Percentiles rank a stretch among this genome's conserved stretches.
phyloP scores from a whole-genome alignment of 208 protist species.

The Leishmania lainsoni region DNA sequence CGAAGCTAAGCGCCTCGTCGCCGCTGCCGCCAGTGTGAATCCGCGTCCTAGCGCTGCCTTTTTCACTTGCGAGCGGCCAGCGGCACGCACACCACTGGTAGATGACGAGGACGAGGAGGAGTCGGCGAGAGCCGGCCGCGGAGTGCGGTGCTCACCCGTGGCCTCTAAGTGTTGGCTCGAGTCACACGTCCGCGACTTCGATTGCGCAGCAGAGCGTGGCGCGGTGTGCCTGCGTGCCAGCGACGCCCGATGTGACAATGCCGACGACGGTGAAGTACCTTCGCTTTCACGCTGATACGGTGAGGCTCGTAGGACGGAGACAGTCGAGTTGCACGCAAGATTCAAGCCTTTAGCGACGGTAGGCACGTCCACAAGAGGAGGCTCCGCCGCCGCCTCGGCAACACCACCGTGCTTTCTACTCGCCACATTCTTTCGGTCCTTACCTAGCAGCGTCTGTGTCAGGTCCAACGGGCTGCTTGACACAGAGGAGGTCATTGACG shows the following conservation, averaged over 20 bases:
- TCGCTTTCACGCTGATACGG: neutral
- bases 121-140: neutral
- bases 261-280: neutral
- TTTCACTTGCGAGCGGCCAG: neutral
- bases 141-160: neutral
- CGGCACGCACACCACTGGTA: neutral
- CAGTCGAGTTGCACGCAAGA: neutral
- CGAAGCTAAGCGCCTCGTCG: neutral
- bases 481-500: constrained; percentile 16
- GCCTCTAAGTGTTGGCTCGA: neutral
- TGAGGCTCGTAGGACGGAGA: neutral
- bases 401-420: neutral
- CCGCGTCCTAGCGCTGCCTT: constrained; percentile 4
- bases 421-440: neutral
- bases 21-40: neutral
- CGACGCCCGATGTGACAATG: neutral
- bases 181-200: neutral
- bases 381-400: neutral
- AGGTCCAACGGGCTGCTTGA: constrained; percentile 5
- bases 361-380: neutral
- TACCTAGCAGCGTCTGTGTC: constrained; percentile 9
- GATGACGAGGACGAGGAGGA: constrained; percentile 2
- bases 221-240: neutral
- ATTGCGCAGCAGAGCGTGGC: neutral
- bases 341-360: neutral